Evolutionary conservation across 78 protist genomes (phyloP), one percentile per base, ranked within the genome.

Genomic region (Bodo saltans): DNA sequence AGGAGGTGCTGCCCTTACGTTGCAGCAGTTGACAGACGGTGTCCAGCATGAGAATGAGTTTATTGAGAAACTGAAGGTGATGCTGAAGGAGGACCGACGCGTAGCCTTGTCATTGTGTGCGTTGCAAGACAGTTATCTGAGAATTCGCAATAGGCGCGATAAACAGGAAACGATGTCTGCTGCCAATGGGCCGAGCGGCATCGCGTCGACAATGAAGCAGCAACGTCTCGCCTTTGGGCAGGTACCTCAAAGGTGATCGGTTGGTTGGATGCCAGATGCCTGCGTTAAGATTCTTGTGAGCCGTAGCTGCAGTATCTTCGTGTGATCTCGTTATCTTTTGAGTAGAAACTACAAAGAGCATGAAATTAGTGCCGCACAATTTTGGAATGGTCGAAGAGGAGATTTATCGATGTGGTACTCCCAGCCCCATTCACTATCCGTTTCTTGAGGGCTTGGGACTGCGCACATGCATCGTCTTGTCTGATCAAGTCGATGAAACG

Each of bases 321-420:
- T n/a, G n/a, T n/a, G n/a, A n/a, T n/a, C n/a, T n/a, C n/a, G n/a
- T n/a, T n/a, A n/a, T n/a, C n/a, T n/a, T n/a, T n/a, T n/a, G n/a
- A n/a, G n/a, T n/a, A 47, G n/a, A 17, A 47, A 23, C 60, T 47
- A 17, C 60, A 47, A 8, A 47, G 60, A 8, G 60, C 60, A 76
- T 76, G 81, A 37, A 37, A 25, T 4, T 76, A 2, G 81, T 76
- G 69, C 81, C 81, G 28, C 39, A 47, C 37, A 76, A 76, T 27
- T 76, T 76, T 27, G 81, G 81, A 8, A 2, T 76, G 69, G 81
- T 76, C 35, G 81, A 94, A 85, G 97, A 91, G 81, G 91, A 88
- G 40, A 37, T 96, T 52, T 95, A 91, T 74, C 83, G 99, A 3
- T 83, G 90, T 0, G 99, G 97, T 29, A 87, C 78, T 85, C 97